phyloP scores from a whole-genome alignment of 164 flowering plant genomes.

The Vitis amurensis region DNA sequence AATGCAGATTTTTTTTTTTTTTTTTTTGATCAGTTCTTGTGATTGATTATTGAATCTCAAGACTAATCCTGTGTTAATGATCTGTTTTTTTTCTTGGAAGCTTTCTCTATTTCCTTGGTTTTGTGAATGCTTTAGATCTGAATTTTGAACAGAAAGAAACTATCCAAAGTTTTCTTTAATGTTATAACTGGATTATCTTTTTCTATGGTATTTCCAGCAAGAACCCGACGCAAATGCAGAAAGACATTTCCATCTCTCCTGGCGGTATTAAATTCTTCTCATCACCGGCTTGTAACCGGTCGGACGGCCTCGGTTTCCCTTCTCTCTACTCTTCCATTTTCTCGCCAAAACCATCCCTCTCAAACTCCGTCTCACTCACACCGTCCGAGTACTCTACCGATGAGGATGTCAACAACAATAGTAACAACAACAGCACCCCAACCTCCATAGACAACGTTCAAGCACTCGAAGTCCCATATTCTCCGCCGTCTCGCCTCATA shows the following conservation, averaged over 20 bases:
- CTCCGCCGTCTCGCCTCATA: constrained; percentile 39
- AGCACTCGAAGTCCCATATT: constrained; percentile 7
- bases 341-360: constrained; percentile 22
- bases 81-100: too few species aligned
- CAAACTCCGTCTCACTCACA: constrained; percentile 22
- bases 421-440: constrained; percentile 5
- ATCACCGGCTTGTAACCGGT: neutral
- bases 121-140: too few species aligned
- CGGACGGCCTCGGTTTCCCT: constrained; percentile 14
- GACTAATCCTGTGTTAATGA: too few species aligned
- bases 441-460: constrained; percentile 15
- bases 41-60: too few species aligned
- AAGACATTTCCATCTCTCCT: constrained; percentile 21
- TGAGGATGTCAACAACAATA: constrained; percentile 13
- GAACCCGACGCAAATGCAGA: constrained; percentile 37
- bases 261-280: constrained; percentile 23
- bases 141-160: neutral
- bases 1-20: too few species aligned
- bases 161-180: too few species aligned
- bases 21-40: too few species aligned
- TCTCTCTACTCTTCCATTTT: constrained; percentile 30
- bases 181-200: neutral
- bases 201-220: constrained; percentile 4
- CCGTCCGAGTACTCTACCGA: constrained; percentile 25
- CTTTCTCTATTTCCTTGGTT: too few species aligned